Evolutionary conservation across 495 filamentous ascomycete species (phyloP), one percentile per base, ranked within the genome.

Genomic region (Neurospora tetraspora): DNA sequence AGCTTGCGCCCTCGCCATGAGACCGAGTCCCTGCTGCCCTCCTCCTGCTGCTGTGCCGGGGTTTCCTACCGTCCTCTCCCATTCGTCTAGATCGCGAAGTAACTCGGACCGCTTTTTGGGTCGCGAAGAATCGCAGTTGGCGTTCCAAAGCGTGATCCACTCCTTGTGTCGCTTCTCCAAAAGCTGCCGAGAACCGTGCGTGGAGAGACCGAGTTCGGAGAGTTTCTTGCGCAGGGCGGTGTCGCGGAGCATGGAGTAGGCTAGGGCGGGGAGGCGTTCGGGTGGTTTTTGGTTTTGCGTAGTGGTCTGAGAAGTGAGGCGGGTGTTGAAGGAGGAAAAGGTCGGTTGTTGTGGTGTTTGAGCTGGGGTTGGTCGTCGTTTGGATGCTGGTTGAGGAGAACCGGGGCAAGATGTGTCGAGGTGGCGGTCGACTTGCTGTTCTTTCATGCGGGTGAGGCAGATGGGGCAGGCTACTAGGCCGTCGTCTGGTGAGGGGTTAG

Each of bases 121-220:
- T 5, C 80, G 82, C 71, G 85, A 87, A 3, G 93, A 91, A 79
- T 99, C 96, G 80, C 93, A 95, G 75, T 98, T 98, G 16, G 96
- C 93, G 79, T 99, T 99, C 91, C 93, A 98, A 36, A 98, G 78
- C 59, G 94, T 98, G 75, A 95, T 85, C 94, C 94, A 99, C 82
- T 99, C 96, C 1, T 87, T 92, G 75, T 98, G 94, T 72, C 96
- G 87, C 75, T 86, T 87, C 77, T 96, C 90, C 36, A 98, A 80
- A 9, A 93, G 82, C 47, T 85, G 83, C 47, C 88, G 87, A 1
- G 88, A 77, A 4, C 96, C 96, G 74, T 78, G 82, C 7, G 87
- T 85, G 0, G 93, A 91, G 69, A 99, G 88, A n/a, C 95, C 94
- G 3, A 96, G 84, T 4, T 97, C 94, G 47, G 81, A 76, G 8